Evolutionary conservation across 495 filamentous ascomycete genomes (phyloP), one percentile per base, ranked within the genome.

Genomic region (Astrocystis sublimbata): DNA sequence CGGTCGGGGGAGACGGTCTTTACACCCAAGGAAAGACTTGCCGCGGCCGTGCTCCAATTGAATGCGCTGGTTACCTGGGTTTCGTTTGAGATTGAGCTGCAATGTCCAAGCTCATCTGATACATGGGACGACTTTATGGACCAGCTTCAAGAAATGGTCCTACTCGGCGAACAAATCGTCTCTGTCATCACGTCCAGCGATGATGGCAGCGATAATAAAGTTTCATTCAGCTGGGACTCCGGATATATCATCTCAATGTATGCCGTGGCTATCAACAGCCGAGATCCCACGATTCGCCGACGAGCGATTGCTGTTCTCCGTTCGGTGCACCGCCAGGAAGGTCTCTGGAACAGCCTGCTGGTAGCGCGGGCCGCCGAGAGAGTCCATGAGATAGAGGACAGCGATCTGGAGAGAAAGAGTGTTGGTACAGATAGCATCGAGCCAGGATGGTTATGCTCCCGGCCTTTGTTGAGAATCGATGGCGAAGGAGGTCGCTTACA

Each of bases 1-100:
- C 57, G 47, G 13, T 65, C 58, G 26, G 55, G 56, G 28, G 10
- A 21, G 19, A 8, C 38, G 36, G 19, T n/a, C 40, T 61, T 65
- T 31, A 61, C 62, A 5, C 47, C 1, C 8, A 61, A 46, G 19
- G 62, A 65, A 55, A 49, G 56, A n/a, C 51, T 61, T 30, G 62
- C 62, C 45, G 43, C 60, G 45, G 58, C 62, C 15, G 47, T 65
- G 23, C 47, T 65, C 35, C 58, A 65, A 42, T 40, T 65, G 30
- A 58, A 65, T 40, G 35, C 47, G 12, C 47, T 65, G 3, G 54
- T 36, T 5, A 49, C 46, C 33, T 62, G 60, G 51, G 15, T 65
- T 46, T 62, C 58, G 56, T 46, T 65, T 26, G 49, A 65, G 26
- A 41, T 61, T n/a, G 58, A 65, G 17, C 58, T 55, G 28, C 58